Conservation (phyloP, 2,329 filamentous ascomycete species). For the Penicillium sp. region DNA sequence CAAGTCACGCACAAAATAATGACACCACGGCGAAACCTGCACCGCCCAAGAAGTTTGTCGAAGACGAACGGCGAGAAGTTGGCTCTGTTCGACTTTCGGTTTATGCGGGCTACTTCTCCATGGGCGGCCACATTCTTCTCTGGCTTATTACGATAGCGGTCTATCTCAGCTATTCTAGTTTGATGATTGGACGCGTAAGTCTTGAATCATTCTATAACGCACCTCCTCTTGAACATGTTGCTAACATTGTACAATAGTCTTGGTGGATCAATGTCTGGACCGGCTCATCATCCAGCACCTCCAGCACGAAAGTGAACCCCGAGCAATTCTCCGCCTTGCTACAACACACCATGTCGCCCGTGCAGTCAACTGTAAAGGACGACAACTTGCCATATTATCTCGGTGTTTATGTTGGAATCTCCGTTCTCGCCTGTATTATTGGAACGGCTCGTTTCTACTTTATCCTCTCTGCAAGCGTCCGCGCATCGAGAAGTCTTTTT, state of each 20-base stretch:
- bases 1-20: slow-evolving; percentile 23
- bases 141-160: slow-evolving; percentile 61
- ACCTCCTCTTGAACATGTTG: neutral
- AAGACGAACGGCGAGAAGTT: slow-evolving; percentile 73
- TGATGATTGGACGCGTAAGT: slow-evolving; percentile 57
- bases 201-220: neutral
- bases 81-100: slow-evolving; percentile 69
- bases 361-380: slow-evolving; percentile 37
- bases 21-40: slow-evolving; percentile 23
- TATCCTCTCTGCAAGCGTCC: slow-evolving; percentile 67
- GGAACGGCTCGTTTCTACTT: slow-evolving; percentile 67
- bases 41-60: slow-evolving; percentile 69
- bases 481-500: slow-evolving; percentile 70
- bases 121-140: slow-evolving; percentile 65
- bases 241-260: slow-evolving; percentile 35
- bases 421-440: slow-evolving; percentile 59
- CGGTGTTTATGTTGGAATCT: slow-evolving; percentile 66
- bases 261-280: slow-evolving; percentile 56
- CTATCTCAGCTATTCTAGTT: slow-evolving; percentile 59
- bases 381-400: slow-evolving; percentile 61
- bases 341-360: slow-evolving; percentile 20
- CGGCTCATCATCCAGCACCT: slow-evolving; percentile 33
- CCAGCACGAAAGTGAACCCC: slow-evolving; percentile 19
- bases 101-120: slow-evolving; percentile 69
- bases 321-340: slow-evolving; percentile 23